Evolutionary conservation across 1,139 yeast genomes (phyloP).

Genomic region (Magnusiomyces fungicola): DNA sequence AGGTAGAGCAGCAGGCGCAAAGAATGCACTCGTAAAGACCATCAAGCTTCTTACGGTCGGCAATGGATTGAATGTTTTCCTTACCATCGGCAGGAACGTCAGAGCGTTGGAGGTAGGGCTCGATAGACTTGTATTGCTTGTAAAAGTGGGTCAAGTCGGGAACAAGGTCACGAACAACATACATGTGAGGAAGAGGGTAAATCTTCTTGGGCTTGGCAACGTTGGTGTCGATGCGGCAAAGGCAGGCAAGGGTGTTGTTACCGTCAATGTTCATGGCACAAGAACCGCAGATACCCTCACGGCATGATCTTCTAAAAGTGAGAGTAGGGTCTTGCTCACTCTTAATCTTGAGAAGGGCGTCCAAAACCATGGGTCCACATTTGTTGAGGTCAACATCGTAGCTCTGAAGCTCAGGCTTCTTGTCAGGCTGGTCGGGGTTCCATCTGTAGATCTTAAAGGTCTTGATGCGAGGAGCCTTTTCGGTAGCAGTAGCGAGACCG

Average conservation of each 20-base stretch:
- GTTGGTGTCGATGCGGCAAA: constrained; percentile 87
- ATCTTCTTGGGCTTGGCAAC: constrained; percentile 69
- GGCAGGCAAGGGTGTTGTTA: constrained; percentile 90
- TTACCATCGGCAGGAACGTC: constrained; percentile 79
- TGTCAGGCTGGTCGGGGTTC: constrained; percentile 96
- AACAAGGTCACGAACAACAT: constrained; percentile 91
- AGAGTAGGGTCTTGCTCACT: constrained; percentile 94
- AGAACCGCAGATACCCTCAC: constrained; percentile 99
- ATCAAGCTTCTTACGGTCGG: constrained; percentile 92
- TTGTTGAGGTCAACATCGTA: constrained; percentile 80
- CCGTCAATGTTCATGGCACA: constrained; percentile 99
- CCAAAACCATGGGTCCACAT: constrained; percentile 98
- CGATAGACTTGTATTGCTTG: constrained; percentile 96
- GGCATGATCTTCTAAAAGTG: constrained; percentile 96
- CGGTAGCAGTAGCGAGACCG: constrained; percentile 19
- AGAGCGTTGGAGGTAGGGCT: constrained; percentile 90
- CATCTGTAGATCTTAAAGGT: constrained; percentile 92
- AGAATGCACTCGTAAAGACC: constrained; percentile 96
- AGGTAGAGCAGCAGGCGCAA: constrained; percentile 98
- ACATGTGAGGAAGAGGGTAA: constrained; percentile 98
- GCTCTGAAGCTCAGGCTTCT: constrained; percentile 79
- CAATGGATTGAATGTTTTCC: constrained; percentile 87
- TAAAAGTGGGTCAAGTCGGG: constrained; percentile 97
- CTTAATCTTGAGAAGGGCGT: constrained; percentile 88
- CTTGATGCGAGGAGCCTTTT: constrained; percentile 51